Percentiles rank a stretch among this genome's conserved stretches.
Evolutionary conservation across 306 rosid genomes (phyloP).

Genomic region (Castanopsis chinensis): DNA sequence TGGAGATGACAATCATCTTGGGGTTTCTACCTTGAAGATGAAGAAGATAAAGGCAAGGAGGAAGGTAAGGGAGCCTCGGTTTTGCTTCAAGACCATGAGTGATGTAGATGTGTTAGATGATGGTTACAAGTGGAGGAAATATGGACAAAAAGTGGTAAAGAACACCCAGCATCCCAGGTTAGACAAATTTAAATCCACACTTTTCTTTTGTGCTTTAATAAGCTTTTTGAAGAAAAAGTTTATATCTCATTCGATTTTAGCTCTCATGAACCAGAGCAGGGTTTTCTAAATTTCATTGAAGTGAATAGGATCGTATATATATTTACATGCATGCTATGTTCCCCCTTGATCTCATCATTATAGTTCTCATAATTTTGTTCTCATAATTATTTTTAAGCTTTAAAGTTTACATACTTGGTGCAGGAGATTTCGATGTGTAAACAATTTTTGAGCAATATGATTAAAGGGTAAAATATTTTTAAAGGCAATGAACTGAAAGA

Average conservation of each 20-base stretch:
- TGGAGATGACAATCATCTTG: constrained; percentile 39
- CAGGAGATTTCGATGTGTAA: constrained; percentile 32
- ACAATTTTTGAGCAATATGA: constrained; percentile 2
- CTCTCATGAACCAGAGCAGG: constrained; percentile 22
- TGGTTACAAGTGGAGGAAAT: constrained; percentile 99
- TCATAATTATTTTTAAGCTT: constrained; percentile 32
- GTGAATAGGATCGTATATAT: too few relatives aligned
- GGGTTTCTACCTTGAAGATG: constrained; percentile 75
- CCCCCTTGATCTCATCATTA: constrained; percentile 35
- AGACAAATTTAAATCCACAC: neutral
- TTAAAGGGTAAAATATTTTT: neutral
- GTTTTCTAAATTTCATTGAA: too few relatives aligned
- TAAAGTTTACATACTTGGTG: constrained; percentile 18
- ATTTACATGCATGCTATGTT: constrained; percentile 14
- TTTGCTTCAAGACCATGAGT: constrained; percentile 96
- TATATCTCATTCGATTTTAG: constrained; percentile 27
- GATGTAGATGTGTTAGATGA: constrained; percentile 98
- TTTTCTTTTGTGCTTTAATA: constrained; percentile 21
- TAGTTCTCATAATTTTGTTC: constrained; percentile 37
- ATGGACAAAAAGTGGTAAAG: constrained; percentile 98
- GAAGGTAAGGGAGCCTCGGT: constrained; percentile 96
- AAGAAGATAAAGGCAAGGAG: constrained; percentile 88
- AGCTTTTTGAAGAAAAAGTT: constrained; percentile 15
- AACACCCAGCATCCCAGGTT: constrained; percentile 99
- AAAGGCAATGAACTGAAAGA: constrained; percentile 16